A percentile compares a stretch with the other conserved stretches of the same genome.
These are phyloP conservation scores for Peribolospora baueri DNA, from an alignment of 768 basidiomycete species.

Conservation along the genomic window DNA sequence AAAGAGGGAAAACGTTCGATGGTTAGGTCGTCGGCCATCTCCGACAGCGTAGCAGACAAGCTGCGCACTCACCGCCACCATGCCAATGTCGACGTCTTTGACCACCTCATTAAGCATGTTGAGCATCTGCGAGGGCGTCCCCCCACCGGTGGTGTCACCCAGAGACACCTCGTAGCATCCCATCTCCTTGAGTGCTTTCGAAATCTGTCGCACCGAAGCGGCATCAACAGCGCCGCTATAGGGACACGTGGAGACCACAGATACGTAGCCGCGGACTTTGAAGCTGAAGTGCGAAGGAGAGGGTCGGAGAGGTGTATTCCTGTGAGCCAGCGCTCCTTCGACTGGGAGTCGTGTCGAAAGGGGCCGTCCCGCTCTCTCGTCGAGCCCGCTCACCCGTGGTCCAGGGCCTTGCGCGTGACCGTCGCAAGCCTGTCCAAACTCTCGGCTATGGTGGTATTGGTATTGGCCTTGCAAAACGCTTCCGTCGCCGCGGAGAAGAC, in stretches of 20 bases:
- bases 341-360: constrained; percentile 27
- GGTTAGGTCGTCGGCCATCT: not conserved
- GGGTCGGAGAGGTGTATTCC: not conserved
- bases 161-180: constrained; percentile 65
- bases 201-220: constrained; percentile 38
- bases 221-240: constrained; percentile 57
- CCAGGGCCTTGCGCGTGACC: constrained; percentile 38
- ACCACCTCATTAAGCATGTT: constrained; percentile 47
- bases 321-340: constrained; percentile 2
- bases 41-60: not conserved
- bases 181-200: constrained; percentile 53
- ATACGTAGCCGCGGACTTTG: constrained; percentile 45
- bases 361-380: no score
- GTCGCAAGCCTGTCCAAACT: constrained; percentile 39
- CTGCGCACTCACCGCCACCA: constrained; percentile 36
- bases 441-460: constrained; percentile 46
- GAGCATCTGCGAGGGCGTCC: constrained; percentile 42
- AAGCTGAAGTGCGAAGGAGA: not conserved
- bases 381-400: constrained; percentile 21
- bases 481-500: constrained; percentile 79
- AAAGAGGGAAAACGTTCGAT: not conserved
- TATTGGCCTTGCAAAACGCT: constrained; percentile 60
- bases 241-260: constrained; percentile 51
- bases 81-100: constrained; percentile 33
- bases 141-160: constrained; percentile 76